Conservation (phyloP, 2,329 filamentous ascomycete genomes). For the Claviceps sp. region DNA sequence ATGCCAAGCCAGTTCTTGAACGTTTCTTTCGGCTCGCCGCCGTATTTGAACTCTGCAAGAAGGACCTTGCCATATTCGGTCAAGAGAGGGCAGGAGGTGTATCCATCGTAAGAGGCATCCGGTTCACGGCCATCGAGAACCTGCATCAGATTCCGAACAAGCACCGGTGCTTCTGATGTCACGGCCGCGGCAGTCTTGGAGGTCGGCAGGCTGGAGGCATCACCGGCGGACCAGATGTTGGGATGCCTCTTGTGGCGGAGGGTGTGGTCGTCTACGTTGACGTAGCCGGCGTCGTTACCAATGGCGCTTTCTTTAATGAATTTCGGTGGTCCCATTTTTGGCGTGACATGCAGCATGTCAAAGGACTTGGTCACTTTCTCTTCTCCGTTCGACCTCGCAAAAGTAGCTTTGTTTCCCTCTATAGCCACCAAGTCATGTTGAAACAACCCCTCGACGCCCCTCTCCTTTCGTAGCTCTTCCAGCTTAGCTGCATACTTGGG, state of each 20-base stretch:
- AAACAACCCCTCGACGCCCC: constrained; percentile 44
- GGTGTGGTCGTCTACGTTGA: constrained; percentile 42
- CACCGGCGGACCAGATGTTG: constrained; percentile 47
- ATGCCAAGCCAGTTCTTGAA: constrained; percentile 40
- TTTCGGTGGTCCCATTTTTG: constrained; percentile 44
- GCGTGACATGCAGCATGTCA: constrained; percentile 42
- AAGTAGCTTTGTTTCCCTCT: constrained; percentile 38
- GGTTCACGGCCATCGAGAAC: constrained; percentile 30
- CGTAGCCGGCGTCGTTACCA: constrained; percentile 41
- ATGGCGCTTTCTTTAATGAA: constrained; percentile 40
- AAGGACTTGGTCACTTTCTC: constrained; percentile 32
- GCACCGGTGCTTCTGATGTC: constrained; percentile 35
- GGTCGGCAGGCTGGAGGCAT: constrained; percentile 45
- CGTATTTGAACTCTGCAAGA: constrained; percentile 53
- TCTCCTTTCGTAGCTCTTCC: constrained; percentile 37
- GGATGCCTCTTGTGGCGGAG: constrained; percentile 37
- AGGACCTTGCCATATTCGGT: constrained; percentile 49
- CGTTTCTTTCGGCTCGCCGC: constrained; percentile 48
- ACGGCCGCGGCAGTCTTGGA: constrained; percentile 43
- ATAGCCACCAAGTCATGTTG: constrained; percentile 41
- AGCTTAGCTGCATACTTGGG: constrained; percentile 43
- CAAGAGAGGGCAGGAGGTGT: constrained; percentile 40
- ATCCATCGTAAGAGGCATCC: constrained; percentile 36
- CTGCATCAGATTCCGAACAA: constrained; percentile 34
- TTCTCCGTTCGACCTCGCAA: constrained; percentile 29